Evolutionary conservation across 805 yeast species (phyloP).

Genomic region (Wickerhamomyces xylosicus): DNA sequence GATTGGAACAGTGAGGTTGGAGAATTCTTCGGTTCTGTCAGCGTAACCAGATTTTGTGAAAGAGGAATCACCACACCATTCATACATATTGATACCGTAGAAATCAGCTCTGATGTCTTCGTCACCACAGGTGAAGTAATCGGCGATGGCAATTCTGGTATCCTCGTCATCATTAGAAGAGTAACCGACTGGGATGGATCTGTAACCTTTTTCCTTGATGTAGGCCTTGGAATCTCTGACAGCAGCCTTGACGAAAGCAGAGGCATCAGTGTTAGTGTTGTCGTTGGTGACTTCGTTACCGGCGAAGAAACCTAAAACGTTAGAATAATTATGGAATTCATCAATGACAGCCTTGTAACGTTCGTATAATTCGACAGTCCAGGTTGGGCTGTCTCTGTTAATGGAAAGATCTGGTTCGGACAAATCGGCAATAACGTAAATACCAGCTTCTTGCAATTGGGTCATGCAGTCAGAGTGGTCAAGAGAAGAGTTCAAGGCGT

Average conservation of each 20-base stretch:
- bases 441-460: constrained; percentile 60
- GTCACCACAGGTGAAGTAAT: constrained; percentile 70
- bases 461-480: constrained; percentile 67
- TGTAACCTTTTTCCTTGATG: constrained; percentile 49
- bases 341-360: constrained; percentile 68
- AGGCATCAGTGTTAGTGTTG: constrained; percentile 55
- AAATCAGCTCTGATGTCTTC: constrained; percentile 59
- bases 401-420: constrained; percentile 58
- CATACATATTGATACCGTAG: constrained; percentile 85
- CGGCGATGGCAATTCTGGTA: constrained; percentile 60
- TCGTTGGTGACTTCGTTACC: constrained; percentile 79
- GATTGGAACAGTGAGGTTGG: constrained; percentile 57
- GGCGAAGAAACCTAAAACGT: constrained; percentile 74
- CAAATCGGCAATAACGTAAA: constrained; percentile 72
- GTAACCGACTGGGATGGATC: constrained; percentile 72
- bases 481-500: constrained; percentile 52
- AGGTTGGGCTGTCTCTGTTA: constrained; percentile 49
- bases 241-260: constrained; percentile 79
- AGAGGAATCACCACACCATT: constrained; percentile 70
- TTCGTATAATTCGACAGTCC: constrained; percentile 51
- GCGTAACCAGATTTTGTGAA: constrained; percentile 55
- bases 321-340: constrained; percentile 56
- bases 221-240: constrained; percentile 67
- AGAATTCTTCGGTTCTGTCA: constrained; percentile 52
- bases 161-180: constrained; percentile 67